Evolutionary conservation across 352 stramenopile genomes (phyloP).

Genomic region (Phytophthora pini): DNA sequence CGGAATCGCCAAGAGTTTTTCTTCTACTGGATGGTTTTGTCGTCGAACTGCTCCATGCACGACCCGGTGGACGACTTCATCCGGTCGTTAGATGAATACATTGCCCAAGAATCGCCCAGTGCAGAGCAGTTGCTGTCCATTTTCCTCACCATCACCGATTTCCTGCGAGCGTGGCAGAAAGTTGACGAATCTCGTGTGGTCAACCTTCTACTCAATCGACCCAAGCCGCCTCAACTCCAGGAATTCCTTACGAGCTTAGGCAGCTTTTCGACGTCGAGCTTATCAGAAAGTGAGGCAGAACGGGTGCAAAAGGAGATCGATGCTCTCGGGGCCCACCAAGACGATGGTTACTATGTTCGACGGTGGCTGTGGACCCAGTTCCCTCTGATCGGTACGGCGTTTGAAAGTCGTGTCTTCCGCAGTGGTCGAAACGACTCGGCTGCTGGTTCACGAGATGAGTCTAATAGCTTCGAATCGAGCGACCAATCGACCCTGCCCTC

Average conservation of each 20-base stretch:
- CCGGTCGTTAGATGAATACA: constrained; percentile 77
- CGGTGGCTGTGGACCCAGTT: constrained; percentile 90
- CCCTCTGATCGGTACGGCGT: constrained; percentile 78
- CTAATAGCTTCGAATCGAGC: neutral
- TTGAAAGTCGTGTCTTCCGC: constrained; percentile 72
- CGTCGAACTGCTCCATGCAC: constrained; percentile 64
- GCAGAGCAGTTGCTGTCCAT: constrained; percentile 71
- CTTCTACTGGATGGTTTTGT: constrained; percentile 79
- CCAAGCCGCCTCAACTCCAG: constrained; percentile 68
- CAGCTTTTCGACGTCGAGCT: constrained; percentile 56
- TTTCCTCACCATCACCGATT: constrained; percentile 83
- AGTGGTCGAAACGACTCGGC: constrained; percentile 22
- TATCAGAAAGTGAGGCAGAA: constrained; percentile 58
- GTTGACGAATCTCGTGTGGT: constrained; percentile 41
- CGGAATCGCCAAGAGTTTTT: constrained; percentile 86
- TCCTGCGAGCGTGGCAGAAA: constrained; percentile 74
- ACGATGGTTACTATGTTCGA: constrained; percentile 80
- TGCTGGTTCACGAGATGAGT: constrained; percentile 14
- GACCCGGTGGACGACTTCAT: constrained; percentile 86
- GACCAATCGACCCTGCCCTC: constrained; percentile 5
- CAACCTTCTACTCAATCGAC: constrained; percentile 45
- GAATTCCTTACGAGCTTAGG: constrained; percentile 78
- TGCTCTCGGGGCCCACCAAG: constrained; percentile 62
- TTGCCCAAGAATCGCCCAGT: constrained; percentile 64
- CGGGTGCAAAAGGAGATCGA: constrained; percentile 70